Evolutionary conservation across 176 grass and related monocot species (phyloP).

Genomic region (Carex scoparia): DNA sequence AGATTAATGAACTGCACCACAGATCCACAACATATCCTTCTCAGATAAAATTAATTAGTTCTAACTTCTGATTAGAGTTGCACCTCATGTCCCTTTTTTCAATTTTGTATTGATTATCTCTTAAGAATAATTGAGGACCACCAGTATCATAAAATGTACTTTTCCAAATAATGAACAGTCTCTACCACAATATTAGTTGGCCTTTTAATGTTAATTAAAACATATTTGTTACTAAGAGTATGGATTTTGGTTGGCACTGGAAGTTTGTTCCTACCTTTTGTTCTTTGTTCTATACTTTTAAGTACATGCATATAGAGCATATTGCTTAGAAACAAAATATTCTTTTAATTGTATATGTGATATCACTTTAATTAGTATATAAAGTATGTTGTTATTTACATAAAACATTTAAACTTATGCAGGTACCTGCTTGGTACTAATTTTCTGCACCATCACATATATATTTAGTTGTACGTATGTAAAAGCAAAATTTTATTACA

Average conservation of each 20-base stretch:
- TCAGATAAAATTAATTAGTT: not conserved
- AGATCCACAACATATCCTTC: not conserved
- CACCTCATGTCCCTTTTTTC: not conserved
- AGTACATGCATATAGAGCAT: not conserved
- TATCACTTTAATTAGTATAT: not conserved
- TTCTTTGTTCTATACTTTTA: not conserved
- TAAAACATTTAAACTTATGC: constrained; percentile 3
- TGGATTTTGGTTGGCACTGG: not conserved
- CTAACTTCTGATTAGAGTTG: not conserved
- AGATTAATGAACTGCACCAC: not conserved
- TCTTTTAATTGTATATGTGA: not conserved
- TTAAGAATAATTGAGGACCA: not conserved
- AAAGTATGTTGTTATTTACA: not conserved
- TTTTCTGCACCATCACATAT: not conserved
- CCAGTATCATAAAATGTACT: not conserved
- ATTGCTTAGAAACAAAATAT: not conserved
- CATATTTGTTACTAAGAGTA: not conserved
- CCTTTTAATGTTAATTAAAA: not conserved
- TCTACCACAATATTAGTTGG: not conserved
- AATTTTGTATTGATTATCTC: not conserved
- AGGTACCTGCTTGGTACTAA: not conserved
- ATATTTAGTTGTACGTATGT: not conserved
- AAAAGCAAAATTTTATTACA: constrained; percentile 25
- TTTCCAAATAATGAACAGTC: not conserved
- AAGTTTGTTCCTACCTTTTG: not conserved